Evolutionary conservation across 192 early-diverging fungal genomes (phyloP).

Genomic region (Backusella liffmaniae): DNA sequence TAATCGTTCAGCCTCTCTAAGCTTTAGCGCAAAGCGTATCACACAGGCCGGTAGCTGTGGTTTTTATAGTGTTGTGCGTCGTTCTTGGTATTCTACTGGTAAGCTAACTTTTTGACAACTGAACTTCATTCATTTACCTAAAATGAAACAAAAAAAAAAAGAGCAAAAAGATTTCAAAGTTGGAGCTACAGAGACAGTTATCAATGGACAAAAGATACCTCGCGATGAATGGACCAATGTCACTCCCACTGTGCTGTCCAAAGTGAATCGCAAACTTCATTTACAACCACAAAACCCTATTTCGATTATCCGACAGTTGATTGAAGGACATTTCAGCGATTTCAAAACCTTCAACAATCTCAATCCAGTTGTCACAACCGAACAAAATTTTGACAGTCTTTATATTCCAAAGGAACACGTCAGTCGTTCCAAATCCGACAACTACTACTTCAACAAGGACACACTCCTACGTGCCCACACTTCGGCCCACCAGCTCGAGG

Average conservation of each 20-base stretch:
- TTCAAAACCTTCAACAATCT: slow-evolving; percentile 64
- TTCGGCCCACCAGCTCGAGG: slow-evolving; percentile 90
- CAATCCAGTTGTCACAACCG: slow-evolving; percentile 79
- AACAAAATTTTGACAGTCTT: slow-evolving; percentile 92
- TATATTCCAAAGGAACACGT: slow-evolving; percentile 82
- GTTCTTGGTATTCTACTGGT: background rate
- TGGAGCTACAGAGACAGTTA: slow-evolving; percentile 17
- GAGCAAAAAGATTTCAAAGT: background rate
- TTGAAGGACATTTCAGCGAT: slow-evolving; percentile 72
- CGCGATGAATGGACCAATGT: slow-evolving; percentile 78
- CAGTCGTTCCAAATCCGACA: slow-evolving; percentile 79
- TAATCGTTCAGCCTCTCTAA: background rate
- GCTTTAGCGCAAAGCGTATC: background rate
- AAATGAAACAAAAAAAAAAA: background rate
- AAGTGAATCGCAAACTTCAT: slow-evolving; percentile 75
- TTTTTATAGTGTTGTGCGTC: background rate
- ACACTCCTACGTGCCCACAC: slow-evolving; percentile 89
- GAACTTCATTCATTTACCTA: background rate
- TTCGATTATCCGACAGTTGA: slow-evolving; percentile 76
- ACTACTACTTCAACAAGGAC: slow-evolving; percentile 86
- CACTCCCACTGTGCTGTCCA: slow-evolving; percentile 70
- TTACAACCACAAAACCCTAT: slow-evolving; percentile 81
- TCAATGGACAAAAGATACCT: slow-evolving; percentile 41
- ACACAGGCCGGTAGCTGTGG: background rate
- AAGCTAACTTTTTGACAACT: background rate